Evolutionary conservation across 106 monocot genomes (phyloP).

Genomic region (Agapanthus africanus): DNA sequence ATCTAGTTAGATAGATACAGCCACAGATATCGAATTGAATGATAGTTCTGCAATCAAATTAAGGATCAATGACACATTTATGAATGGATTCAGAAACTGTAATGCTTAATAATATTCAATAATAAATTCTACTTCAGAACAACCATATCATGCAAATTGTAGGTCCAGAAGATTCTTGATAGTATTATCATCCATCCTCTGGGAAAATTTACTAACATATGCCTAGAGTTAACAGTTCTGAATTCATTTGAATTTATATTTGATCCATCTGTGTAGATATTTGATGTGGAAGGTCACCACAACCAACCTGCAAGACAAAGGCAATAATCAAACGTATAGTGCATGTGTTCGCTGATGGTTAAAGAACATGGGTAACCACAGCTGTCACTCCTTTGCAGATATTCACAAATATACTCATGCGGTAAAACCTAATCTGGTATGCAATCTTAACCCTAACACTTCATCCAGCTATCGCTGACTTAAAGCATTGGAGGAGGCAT

Average conservation of each 20-base stretch:
- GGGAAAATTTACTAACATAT: background rate
- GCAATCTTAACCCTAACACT: too few relatives aligned
- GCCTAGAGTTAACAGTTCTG: background rate
- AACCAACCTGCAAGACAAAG: too few relatives aligned
- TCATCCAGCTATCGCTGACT: too few relatives aligned
- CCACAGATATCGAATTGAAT: background rate
- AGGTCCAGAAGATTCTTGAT: background rate
- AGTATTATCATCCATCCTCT: slow-evolving; percentile 2
- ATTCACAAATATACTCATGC: too few relatives aligned
- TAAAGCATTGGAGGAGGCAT: too few relatives aligned
- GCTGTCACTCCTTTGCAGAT: too few relatives aligned
- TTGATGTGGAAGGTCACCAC: too few relatives aligned
- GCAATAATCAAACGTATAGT: too few relatives aligned
- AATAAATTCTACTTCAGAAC: background rate
- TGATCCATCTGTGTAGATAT: background rate
- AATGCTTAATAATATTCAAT: background rate
- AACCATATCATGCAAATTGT: background rate
- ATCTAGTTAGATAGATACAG: background rate
- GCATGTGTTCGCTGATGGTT: too few relatives aligned
- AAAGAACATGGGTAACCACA: too few relatives aligned
- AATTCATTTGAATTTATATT: background rate
- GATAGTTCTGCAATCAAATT: background rate
- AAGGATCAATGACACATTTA: background rate
- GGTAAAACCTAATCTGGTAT: too few relatives aligned
- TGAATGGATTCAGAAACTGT: background rate